Base-by-base conservation (phyloP, 345 rosid species). In the Eutrema heterophyllum region DNA sequence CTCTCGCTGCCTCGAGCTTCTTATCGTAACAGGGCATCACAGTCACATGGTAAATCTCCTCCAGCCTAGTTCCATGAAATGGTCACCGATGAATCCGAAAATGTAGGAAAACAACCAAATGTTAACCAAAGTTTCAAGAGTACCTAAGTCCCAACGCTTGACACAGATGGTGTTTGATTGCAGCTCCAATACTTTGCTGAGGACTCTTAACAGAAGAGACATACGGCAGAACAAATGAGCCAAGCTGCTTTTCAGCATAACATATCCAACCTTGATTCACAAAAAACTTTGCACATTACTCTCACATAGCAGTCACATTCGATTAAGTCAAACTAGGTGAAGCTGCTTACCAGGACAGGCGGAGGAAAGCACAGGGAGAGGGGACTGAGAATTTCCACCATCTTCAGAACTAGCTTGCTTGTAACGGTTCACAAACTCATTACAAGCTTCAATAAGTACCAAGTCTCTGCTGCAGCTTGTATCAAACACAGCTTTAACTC, bases 1-100 rank as follows among this genome's bases (percentile, higher is more conserved):
- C 94, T 79, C 99, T 88, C 1, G 87, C 72, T 65, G 98, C 99
- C 83, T 95, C 98, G 2, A 92, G 96, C 89, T 92, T 95, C 83
- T 92, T 95, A 80, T 95, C 99, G 74, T 90, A 92, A 67, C 98
- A 95, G 6, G 98, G 99, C 98, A 95, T 95, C 77, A 92, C 91
- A 21, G 97, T 90, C 60, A 90, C 97, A 82, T 95, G 98, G 80
- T 90, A 90, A 50, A 92, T 76, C 67, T 95, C 90, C 7, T 90
- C 85, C 10, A 90, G 84, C 89, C 99, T 95, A 77, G 63, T 49
- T 59, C 52, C 78, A 54, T 4, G 36, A 21, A 11, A 48, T 16
- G 1, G 12, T 56, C 45, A 70, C 30, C 11, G 0, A 5, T n/a
- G 38, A 48, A 64, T 56, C 52, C 26, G 2, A 58, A 12, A 43